These are phyloP conservation scores for Epichloe elymi DNA, from an alignment of 2,329 filamentous ascomycete genomes.

Conservation along the genomic window DNA sequence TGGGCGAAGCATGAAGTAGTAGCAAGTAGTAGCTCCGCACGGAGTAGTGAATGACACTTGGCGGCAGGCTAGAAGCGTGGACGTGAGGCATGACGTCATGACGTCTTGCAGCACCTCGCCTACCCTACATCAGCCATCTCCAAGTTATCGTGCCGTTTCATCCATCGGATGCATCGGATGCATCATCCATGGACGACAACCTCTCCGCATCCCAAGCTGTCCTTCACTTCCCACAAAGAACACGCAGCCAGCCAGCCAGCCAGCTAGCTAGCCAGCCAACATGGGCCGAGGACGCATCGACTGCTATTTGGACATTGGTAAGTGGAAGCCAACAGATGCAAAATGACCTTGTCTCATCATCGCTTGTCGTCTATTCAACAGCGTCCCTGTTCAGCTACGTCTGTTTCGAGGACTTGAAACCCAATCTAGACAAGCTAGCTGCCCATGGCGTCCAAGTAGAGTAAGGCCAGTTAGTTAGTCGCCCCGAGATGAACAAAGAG, in stretches of 20 bases:
- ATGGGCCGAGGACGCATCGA: constrained; percentile 52
- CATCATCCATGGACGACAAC: too few species aligned
- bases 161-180: too few species aligned
- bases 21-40: too few species aligned
- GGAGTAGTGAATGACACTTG: too few species aligned
- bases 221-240: background rate
- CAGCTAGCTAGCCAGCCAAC: background rate
- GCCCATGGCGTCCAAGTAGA: constrained; percentile 51
- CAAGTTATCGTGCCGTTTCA: too few species aligned
- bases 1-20: too few species aligned
- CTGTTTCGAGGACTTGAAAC: constrained; percentile 42
- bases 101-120: too few species aligned
- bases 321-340: background rate
- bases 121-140: too few species aligned
- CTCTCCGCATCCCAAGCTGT: too few species aligned
- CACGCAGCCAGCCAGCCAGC: too few species aligned
- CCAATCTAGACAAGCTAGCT: constrained; percentile 39
- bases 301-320: constrained; percentile 55
- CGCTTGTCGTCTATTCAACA: constrained; percentile 17
- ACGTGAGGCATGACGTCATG: too few species aligned
- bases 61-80: too few species aligned
- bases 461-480: constrained; percentile 28
- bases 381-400: constrained; percentile 53
- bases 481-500: background rate
- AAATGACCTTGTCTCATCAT: background rate